Evolutionary conservation across 768 basidiomycete genomes (phyloP).

Genomic region (Boletus reticuloceps): DNA sequence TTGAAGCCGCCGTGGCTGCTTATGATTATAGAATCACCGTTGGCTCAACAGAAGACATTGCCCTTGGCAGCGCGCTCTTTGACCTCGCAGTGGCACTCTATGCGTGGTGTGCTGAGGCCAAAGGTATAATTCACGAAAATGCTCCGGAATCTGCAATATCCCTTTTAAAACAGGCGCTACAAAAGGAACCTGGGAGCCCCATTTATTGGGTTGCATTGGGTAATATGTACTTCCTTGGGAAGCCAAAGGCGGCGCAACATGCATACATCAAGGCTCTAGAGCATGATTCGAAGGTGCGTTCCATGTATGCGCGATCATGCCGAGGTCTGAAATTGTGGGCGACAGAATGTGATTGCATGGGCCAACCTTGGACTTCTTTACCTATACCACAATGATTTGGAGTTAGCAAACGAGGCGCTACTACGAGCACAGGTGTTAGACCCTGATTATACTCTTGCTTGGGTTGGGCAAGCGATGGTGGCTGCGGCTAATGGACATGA

Average conservation of each 20-base stretch:
- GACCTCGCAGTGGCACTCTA: slow-evolving; percentile 70
- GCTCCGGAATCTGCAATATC: slow-evolving; percentile 44
- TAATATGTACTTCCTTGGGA: slow-evolving; percentile 60
- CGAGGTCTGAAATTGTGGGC: not conserved
- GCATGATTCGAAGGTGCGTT: slow-evolving; percentile 72
- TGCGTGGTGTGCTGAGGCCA: slow-evolving; percentile 40
- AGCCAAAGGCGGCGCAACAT: slow-evolving; percentile 81
- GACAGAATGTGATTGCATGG: slow-evolving; percentile 75
- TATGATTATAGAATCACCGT: slow-evolving; percentile 64
- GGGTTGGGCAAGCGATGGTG: slow-evolving; percentile 86
- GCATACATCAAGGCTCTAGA: slow-evolving; percentile 89
- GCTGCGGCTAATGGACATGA: slow-evolving; percentile 58
- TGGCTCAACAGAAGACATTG: slow-evolving; percentile 47
- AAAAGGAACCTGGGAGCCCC: slow-evolving; percentile 67
- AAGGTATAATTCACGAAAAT: slow-evolving; percentile 13
- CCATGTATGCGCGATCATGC: not conserved
- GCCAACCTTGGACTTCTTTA: slow-evolving; percentile 87
- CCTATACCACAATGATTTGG: slow-evolving; percentile 70
- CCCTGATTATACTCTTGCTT: slow-evolving; percentile 84
- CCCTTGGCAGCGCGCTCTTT: slow-evolving; percentile 62
- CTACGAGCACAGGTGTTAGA: slow-evolving; percentile 87
- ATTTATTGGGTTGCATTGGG: slow-evolving; percentile 84
- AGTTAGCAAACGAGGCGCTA: slow-evolving; percentile 84
- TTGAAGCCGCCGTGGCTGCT: slow-evolving; percentile 54
- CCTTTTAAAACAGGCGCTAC: slow-evolving; percentile 69